These are phyloP conservation scores for Kodamaea jinghongensis DNA, from an alignment of 805 yeast genomes.

Conservation along the genomic window DNA sequence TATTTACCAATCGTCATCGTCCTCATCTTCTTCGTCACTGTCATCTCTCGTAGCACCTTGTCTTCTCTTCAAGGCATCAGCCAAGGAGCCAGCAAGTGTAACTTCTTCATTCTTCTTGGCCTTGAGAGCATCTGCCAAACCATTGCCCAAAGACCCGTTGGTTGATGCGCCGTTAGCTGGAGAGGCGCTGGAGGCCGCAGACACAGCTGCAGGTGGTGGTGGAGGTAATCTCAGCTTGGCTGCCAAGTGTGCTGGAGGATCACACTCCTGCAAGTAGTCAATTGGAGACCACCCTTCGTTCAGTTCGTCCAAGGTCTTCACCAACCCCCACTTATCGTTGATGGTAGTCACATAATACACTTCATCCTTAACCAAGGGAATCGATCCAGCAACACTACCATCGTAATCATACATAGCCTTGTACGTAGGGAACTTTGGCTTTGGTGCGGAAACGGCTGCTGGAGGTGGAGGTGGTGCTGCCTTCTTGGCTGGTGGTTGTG, in stretches of 20 bases:
- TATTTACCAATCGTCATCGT: conserved; percentile 22
- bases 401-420: conserved; percentile 86
- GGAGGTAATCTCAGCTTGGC: conserved; percentile 23
- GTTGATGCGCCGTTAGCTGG: conserved; percentile 13
- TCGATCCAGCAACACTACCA: conserved; percentile 79
- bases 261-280: conserved; percentile 71
- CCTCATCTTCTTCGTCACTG: conserved; percentile 69
- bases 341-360: conserved; percentile 69
- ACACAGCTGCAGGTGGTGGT: conserved; percentile 34
- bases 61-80: conserved; percentile 81
- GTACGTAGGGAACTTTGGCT: conserved; percentile 71
- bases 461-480: conserved; percentile 56
- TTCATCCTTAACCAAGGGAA: conserved; percentile 76
- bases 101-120: conserved; percentile 61
- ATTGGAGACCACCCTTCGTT: conserved; percentile 98
- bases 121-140: conserved; percentile 66
- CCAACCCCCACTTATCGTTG: conserved; percentile 93
- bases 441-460: conserved; percentile 49
- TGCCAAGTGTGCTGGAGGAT: conserved; percentile 38
- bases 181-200: conserved; percentile 19
- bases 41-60: conserved; percentile 62
- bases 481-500: conserved; percentile 60
- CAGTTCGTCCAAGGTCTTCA: conserved; percentile 68
- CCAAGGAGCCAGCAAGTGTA: conserved; percentile 77
- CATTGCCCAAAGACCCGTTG: conserved; percentile 41